These are phyloP conservation scores for Panicum hallii DNA, from an alignment of 202 grass and related monocot species.

Conservation along the genomic window DNA sequence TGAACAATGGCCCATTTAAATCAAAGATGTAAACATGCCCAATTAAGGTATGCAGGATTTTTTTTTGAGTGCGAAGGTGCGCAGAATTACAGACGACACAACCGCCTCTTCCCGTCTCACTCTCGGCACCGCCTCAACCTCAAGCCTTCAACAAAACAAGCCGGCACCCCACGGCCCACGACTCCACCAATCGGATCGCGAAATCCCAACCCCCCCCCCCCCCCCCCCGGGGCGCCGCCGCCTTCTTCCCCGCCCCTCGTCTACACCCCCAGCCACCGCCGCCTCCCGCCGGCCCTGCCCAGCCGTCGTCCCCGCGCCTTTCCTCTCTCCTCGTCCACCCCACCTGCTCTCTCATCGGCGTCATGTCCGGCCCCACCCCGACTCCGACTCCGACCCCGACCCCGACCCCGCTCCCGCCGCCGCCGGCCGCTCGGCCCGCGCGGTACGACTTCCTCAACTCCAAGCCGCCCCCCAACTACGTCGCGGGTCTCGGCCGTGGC, in stretches of 20 bases:
- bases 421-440: conserved; percentile 48
- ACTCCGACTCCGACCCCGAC: conserved; percentile 13
- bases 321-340: conserved; percentile 35
- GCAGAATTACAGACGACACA: too few relatives aligned
- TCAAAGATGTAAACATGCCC: too few relatives aligned
- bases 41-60: too few relatives aligned
- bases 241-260: conserved; percentile 22
- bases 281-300: conserved; percentile 22
- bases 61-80: too few relatives aligned
- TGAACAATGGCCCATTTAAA: neutral
- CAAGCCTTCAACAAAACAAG: neutral
- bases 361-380: conserved; percentile 51
- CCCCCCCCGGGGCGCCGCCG: conserved; percentile 25
- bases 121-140: neutral
- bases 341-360: conserved; percentile 48
- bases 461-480: conserved; percentile 79
- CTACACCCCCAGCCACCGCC: conserved; percentile 44
- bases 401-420: conserved; percentile 47
- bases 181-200: neutral
- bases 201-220: conserved; percentile 36
- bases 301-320: neutral
- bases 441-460: conserved; percentile 92
- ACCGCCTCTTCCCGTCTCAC: neutral
- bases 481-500: conserved; percentile 90
- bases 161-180: neutral